phyloP scores from a whole-genome alignment of 106 monocot species.

The Hemerocallis citrina region DNA sequence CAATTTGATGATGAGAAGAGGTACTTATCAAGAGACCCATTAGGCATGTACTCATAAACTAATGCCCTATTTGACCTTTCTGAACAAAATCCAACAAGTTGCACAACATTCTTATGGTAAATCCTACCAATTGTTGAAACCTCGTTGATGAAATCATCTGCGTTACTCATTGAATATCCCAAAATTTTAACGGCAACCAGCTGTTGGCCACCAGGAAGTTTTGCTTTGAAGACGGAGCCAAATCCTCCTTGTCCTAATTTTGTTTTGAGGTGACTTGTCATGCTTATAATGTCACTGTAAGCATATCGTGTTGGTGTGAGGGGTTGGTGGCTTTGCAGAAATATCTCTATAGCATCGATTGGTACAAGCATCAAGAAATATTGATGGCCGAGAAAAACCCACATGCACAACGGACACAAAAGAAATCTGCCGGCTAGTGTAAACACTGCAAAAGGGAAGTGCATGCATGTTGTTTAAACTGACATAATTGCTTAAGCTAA shows the following conservation, averaged over 20 bases:
- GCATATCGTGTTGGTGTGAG: constrained; percentile 30
- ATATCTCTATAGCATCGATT: constrained; percentile 36
- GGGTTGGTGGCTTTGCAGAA: constrained; percentile 24
- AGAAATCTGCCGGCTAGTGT: neutral
- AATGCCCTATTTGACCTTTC: constrained; percentile 11
- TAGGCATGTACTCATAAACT: constrained; percentile 16
- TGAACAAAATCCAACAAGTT: constrained; percentile 10
- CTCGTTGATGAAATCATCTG: constrained; percentile 13
- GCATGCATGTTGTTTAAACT: too few relatives aligned
- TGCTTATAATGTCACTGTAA: constrained; percentile 29
- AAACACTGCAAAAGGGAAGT: constrained; percentile 1
- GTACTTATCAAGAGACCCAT: constrained; percentile 13
- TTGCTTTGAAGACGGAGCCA: constrained; percentile 38
- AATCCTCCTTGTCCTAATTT: constrained; percentile 60
- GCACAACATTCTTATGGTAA: constrained; percentile 9
- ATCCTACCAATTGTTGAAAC: constrained; percentile 14
- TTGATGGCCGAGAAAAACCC: neutral
- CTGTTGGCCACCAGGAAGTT: constrained; percentile 10
- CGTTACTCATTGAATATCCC: constrained; percentile 4
- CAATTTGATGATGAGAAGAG: constrained; percentile 4
- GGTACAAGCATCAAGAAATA: neutral
- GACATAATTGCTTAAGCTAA: neutral
- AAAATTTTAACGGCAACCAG: constrained; percentile 39
- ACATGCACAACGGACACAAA: neutral
- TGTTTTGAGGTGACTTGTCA: constrained; percentile 37